Evolutionary conservation across 1,284 basidiomycete species (phyloP).

Genomic region (Trichosporon ovoides): DNA sequence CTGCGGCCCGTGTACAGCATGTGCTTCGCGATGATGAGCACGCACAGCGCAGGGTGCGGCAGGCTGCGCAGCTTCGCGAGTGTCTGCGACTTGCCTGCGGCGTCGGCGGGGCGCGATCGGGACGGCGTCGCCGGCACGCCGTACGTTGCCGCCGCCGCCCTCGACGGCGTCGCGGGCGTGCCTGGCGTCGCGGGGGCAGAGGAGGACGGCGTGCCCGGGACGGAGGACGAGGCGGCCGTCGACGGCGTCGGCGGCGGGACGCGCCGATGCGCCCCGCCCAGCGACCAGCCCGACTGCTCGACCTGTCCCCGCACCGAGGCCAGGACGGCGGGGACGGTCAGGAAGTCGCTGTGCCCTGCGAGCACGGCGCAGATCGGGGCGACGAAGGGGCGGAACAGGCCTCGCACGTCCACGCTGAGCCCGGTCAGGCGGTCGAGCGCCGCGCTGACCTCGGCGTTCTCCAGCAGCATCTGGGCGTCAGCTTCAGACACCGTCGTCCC

Average conservation of each 20-base stretch:
- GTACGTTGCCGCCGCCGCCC: not conserved
- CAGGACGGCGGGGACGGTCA: constrained; percentile 23
- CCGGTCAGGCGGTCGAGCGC: constrained; percentile 56
- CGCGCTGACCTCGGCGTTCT: constrained; percentile 29
- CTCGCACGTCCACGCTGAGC: constrained; percentile 62
- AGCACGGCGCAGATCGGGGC: constrained; percentile 31
- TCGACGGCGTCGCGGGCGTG: not conserved
- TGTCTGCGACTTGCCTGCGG: not conserved
- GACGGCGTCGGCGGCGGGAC: not conserved
- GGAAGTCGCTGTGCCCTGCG: constrained; percentile 22
- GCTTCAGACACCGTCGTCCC: not conserved
- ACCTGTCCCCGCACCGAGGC: constrained; percentile 30
- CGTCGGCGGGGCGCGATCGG: not conserved
- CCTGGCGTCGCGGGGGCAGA: no score
- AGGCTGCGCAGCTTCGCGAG: constrained; percentile 28
- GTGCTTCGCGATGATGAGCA: constrained; percentile 57
- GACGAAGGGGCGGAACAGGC: constrained; percentile 64
- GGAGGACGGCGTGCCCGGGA: not conserved
- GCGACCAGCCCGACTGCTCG: constrained; percentile 38
- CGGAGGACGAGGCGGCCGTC: not conserved
- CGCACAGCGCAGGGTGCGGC: constrained; percentile 42
- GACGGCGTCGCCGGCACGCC: not conserved
- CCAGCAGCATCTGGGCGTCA: constrained; percentile 35
- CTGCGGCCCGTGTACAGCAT: constrained; percentile 64
- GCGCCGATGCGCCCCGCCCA: constrained; percentile 13